Conservation (phyloP, 139 green algal species). For the Parachlorella kessleri region DNA sequence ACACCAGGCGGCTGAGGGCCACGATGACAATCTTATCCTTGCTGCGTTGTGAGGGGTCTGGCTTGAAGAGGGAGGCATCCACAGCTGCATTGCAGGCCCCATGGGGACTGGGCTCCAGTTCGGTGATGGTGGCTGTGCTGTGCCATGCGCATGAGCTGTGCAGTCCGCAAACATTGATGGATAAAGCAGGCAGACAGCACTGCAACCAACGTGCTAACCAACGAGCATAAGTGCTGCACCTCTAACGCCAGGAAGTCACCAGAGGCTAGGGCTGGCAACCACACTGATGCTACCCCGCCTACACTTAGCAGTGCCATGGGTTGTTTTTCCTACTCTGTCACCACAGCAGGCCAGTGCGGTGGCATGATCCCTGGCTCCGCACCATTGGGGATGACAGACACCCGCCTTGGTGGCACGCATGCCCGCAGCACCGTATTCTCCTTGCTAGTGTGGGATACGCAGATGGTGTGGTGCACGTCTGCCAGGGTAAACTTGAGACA, state of each 20-base stretch:
- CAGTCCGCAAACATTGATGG: not conserved
- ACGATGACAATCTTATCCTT: conserved; percentile 65
- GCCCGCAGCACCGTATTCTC: conserved; percentile 97
- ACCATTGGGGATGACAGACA: conserved; percentile 98
- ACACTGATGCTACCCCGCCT: not conserved
- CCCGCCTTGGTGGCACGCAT: conserved; percentile 77
- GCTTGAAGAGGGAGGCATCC: conserved; percentile 78
- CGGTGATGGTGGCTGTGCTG: not conserved
- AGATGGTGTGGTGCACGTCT: conserved; percentile 84
- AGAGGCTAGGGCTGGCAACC: too few species aligned
- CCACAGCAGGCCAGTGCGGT: too few species aligned
- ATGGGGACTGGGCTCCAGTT: too few species aligned
- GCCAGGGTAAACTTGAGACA: conserved; percentile 79
- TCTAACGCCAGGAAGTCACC: too few species aligned
- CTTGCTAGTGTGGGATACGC: conserved; percentile 94
- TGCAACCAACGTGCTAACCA: not conserved
- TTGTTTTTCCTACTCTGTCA: too few species aligned
- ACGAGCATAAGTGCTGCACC: too few species aligned
- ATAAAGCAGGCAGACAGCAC: not conserved
- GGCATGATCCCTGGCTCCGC: too few species aligned
- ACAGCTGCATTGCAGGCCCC: conserved; percentile 61
- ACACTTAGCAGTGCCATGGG: not conserved
- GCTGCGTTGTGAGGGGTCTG: conserved; percentile 19
- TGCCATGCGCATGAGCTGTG: not conserved
- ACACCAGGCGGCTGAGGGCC: conserved; percentile 87